These are phyloP conservation scores for Sporothrix protearum DNA, from an alignment of 2,329 filamentous ascomycete genomes.

Conservation along the genomic window DNA sequence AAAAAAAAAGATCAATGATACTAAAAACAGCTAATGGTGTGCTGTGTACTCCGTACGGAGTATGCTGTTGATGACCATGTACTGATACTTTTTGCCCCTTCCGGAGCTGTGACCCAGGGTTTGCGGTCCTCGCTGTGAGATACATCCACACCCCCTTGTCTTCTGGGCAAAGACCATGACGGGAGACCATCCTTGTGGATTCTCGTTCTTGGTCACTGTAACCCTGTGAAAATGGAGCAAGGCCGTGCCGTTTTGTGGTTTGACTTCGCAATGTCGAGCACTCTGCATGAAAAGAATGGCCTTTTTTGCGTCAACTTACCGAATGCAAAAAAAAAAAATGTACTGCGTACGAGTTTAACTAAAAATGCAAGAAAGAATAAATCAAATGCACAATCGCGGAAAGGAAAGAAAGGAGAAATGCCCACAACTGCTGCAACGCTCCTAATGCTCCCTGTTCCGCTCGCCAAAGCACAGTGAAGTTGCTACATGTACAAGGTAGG, in stretches of 20 bases:
- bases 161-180: not conserved
- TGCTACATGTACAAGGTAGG: too few species aligned
- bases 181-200: not conserved
- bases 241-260: not conserved
- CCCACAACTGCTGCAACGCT: constrained; percentile 12
- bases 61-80: constrained; percentile 14
- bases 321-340: too few species aligned
- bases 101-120: not conserved
- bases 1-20: too few species aligned
- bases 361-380: not conserved
- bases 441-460: not conserved
- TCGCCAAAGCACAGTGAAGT: not conserved
- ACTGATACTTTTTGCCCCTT: constrained; percentile 13
- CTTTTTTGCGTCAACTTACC: too few species aligned
- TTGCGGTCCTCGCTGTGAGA: not conserved
- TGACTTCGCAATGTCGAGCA: not conserved
- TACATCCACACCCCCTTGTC: not conserved
- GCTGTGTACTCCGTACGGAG: too few species aligned
- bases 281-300: not conserved
- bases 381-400: not conserved
- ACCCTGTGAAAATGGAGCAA: constrained; percentile 7
- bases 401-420: not conserved
- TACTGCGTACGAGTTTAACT: too few species aligned
- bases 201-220: not conserved
- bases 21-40: not conserved